Percentiles rank a stretch among this genome's conserved stretches.
Conservation (phyloP, 257 asterid genomes). For the Forsythia viridissima region DNA sequence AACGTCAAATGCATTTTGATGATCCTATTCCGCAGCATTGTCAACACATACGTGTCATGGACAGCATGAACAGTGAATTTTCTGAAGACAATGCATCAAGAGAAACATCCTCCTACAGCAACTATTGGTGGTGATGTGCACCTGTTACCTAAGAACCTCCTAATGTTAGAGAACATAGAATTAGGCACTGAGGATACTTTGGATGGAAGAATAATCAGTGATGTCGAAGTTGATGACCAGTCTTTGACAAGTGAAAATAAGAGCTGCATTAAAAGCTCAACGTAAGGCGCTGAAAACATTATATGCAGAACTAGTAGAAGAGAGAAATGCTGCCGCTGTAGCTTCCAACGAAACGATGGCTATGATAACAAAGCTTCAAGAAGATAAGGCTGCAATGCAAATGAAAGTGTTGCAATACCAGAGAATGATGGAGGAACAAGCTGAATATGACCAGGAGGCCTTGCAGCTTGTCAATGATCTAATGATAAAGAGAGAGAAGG, state of each 20-base stretch:
- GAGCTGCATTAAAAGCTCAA: slow-evolving; percentile 34
- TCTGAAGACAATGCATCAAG: too few relatives aligned
- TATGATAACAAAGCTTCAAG: slow-evolving; percentile 66
- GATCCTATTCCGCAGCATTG: too few relatives aligned
- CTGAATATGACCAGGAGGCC: slow-evolving; percentile 30
- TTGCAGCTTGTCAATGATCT: slow-evolving; percentile 67
- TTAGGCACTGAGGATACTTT: slow-evolving; percentile 42
- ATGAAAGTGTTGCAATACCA: neutral
- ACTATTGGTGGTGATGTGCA: neutral
- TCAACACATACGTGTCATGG: too few relatives aligned
- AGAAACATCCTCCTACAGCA: too few relatives aligned
- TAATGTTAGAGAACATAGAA: slow-evolving; percentile 37
- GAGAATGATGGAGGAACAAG: too few relatives aligned
- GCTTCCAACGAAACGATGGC: slow-evolving; percentile 68
- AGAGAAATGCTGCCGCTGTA: slow-evolving; percentile 59
- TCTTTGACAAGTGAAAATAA: slow-evolving; percentile 31
- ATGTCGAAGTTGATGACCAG: slow-evolving; percentile 41
- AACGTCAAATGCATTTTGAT: too few relatives aligned
- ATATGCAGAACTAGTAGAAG: slow-evolving; percentile 68
- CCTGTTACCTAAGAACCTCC: slow-evolving; percentile 36
- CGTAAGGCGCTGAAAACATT: slow-evolving; percentile 44
- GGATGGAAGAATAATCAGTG: slow-evolving; percentile 55
- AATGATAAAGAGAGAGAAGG: slow-evolving; percentile 61
- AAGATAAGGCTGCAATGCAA: slow-evolving; percentile 67
- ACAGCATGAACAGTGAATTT: too few relatives aligned